These are phyloP conservation scores for Cercospora sesami DNA, from an alignment of 2,329 filamentous ascomycete species.

Conservation along the genomic window DNA sequence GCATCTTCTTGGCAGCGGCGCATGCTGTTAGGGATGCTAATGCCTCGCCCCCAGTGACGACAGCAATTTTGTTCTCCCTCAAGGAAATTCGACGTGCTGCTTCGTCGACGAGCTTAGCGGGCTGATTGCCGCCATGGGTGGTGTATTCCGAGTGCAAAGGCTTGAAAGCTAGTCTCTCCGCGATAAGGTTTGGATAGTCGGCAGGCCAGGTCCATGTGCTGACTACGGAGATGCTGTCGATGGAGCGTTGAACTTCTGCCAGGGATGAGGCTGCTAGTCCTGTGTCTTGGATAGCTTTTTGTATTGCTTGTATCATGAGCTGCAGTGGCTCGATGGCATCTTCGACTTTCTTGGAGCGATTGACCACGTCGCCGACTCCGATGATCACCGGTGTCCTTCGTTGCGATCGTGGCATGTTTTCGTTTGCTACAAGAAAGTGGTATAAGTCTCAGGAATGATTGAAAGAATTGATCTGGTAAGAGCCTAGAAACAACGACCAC, in stretches of 20 bases:
- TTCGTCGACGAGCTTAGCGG: constrained; percentile 63
- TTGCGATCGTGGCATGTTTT: constrained; percentile 13
- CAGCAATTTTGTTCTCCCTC: constrained; percentile 56
- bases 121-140: constrained; percentile 64
- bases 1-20: constrained; percentile 53
- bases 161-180: constrained; percentile 51
- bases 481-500: neutral
- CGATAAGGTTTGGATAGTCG: constrained; percentile 56
- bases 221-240: constrained; percentile 63
- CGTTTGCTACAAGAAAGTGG: neutral
- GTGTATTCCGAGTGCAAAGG: constrained; percentile 54
- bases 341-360: constrained; percentile 53
- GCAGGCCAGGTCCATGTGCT: constrained; percentile 68
- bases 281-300: constrained; percentile 54
- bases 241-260: constrained; percentile 44
- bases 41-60: constrained; percentile 65
- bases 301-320: constrained; percentile 60
- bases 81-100: constrained; percentile 59
- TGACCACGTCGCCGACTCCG: constrained; percentile 63
- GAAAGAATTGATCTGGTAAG: neutral
- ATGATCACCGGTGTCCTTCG: constrained; percentile 56
- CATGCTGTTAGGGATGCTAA: constrained; percentile 60
- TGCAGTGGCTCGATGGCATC: constrained; percentile 61
- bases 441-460: neutral
- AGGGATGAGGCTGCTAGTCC: constrained; percentile 34